phyloP scores from a whole-genome alignment of 768 basidiomycete species.

The Suillus tomentosus region DNA sequence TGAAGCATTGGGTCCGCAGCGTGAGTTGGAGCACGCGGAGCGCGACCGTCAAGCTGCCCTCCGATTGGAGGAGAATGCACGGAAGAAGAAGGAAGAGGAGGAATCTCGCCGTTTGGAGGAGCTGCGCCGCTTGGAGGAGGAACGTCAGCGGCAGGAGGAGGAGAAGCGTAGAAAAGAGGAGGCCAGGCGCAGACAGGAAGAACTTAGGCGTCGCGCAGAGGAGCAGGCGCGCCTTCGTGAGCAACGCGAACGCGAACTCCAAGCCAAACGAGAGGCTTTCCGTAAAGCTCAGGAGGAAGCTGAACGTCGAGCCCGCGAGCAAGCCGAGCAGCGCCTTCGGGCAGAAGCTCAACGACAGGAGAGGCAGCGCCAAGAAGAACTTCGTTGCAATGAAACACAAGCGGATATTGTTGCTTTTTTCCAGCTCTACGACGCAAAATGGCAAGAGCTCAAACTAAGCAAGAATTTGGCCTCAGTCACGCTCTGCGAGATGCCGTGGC shows the following conservation, averaged over 20 bases:
- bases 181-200: constrained; percentile 18
- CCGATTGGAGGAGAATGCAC: constrained; percentile 19
- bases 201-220: constrained; percentile 17
- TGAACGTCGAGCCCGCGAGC: constrained; percentile 24
- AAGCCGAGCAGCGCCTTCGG: constrained; percentile 18
- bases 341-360: constrained; percentile 9
- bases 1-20: constrained; percentile 14
- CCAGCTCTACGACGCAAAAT: constrained; percentile 36
- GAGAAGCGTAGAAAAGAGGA: constrained; percentile 18
- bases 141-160: constrained; percentile 14
- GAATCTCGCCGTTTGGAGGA: constrained; percentile 26
- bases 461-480: constrained; percentile 22
- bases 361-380: constrained; percentile 18
- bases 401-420: constrained; percentile 19
- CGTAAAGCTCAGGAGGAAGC: constrained; percentile 18
- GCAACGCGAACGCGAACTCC: constrained; percentile 23
- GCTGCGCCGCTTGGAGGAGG: constrained; percentile 14
- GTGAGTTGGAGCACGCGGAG: constrained; percentile 19
- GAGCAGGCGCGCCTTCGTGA: constrained; percentile 24
- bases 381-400: constrained; percentile 13
- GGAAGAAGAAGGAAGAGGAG: constrained; percentile 17
- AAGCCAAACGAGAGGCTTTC: constrained; percentile 18
- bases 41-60: constrained; percentile 23
- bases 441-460: constrained; percentile 36
- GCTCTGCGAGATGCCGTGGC: constrained; percentile 48